Conservation (phyloP, 306 rosid genomes). For the Prunus dulcis region DNA sequence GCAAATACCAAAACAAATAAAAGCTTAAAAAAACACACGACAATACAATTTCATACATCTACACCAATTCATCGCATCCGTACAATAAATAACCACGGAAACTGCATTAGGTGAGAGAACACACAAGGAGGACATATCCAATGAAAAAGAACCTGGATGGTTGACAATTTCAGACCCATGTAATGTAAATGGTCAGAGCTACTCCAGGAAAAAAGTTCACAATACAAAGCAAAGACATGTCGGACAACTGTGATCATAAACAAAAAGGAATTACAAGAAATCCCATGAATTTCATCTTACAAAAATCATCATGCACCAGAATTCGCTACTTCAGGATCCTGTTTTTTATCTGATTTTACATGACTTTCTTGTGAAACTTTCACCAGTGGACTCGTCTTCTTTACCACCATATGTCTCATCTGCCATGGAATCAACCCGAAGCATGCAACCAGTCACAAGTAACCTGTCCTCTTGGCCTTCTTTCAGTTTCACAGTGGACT, state of each 20-base stretch:
- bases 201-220: background rate
- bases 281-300: background rate
- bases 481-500: background rate
- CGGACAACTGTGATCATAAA: background rate
- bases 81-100: background rate
- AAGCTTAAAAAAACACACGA: background rate
- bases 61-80: too few relatives aligned
- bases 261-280: background rate
- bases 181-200: background rate
- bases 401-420: background rate
- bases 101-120: background rate
- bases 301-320: background rate
- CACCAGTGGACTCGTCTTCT: background rate
- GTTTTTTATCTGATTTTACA: background rate
- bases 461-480: background rate
- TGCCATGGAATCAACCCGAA: background rate
- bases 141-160: background rate
- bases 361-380: background rate
- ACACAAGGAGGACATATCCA: background rate
- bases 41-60: background rate
- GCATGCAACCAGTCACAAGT: background rate
- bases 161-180: background rate
- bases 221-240: background rate
- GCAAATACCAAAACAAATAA: background rate
- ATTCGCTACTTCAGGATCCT: background rate